These are phyloP conservation scores for Entomortierella parvispora DNA, from an alignment of 192 early-diverging fungal genomes.

Conservation along the genomic window DNA sequence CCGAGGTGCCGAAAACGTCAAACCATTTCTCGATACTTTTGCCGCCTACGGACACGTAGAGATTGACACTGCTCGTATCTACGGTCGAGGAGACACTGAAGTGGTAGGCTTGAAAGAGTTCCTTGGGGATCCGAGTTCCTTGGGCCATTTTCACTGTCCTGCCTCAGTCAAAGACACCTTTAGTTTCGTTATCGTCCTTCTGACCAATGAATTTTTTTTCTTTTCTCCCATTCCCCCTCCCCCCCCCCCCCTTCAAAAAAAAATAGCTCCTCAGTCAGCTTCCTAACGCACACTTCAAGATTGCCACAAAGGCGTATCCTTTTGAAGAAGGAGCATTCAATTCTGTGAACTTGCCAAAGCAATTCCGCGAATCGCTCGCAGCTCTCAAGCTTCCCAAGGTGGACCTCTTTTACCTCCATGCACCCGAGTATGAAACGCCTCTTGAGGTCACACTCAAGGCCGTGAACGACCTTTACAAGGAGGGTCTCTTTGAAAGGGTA, in stretches of 20 bases:
- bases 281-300: not conserved
- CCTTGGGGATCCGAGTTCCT: too few species aligned
- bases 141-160: too few species aligned
- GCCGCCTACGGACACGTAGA: not conserved
- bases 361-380: not conserved
- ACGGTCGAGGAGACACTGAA: not conserved
- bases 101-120: too few species aligned
- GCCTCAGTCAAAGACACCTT: too few species aligned
- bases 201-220: too few species aligned
- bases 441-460: slow-evolving; percentile 55
- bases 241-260: too few species aligned
- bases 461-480: slow-evolving; percentile 63
- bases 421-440: not conserved
- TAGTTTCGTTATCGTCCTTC: too few species aligned
- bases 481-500: slow-evolving; percentile 51
- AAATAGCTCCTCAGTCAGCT: too few species aligned
- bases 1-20: not conserved
- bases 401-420: not conserved
- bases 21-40: not conserved
- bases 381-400: not conserved
- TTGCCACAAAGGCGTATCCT: not conserved
- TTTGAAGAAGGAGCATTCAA: not conserved
- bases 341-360: not conserved
- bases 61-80: slow-evolving; percentile 1
- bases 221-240: too few species aligned